These are phyloP conservation scores for Colletotrichum sp. DNA, from an alignment of 2,329 filamentous ascomycete genomes.

Conservation along the genomic window DNA sequence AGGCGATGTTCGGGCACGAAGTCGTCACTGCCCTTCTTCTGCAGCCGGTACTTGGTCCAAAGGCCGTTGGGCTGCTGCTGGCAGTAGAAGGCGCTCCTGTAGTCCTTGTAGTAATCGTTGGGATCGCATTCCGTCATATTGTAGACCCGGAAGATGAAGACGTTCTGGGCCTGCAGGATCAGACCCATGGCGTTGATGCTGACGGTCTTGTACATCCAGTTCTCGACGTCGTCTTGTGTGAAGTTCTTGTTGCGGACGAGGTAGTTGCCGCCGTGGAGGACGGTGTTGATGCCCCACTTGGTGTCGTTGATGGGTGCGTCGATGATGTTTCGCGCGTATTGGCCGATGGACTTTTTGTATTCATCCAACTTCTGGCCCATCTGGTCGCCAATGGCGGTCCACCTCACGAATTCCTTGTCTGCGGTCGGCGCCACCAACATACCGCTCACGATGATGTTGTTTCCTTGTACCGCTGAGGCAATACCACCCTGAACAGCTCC, in stretches of 20 bases:
- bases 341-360: not conserved
- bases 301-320: not conserved
- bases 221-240: not conserved
- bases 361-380: not conserved
- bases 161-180: not conserved
- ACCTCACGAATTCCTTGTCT: not conserved
- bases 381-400: not conserved
- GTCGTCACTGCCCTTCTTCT: not conserved
- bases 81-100: not conserved
- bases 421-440: not conserved
- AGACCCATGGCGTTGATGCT: not conserved
- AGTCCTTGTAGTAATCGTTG: not conserved
- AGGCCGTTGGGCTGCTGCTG: not conserved
- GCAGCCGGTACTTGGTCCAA: not conserved
- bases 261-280: not conserved
- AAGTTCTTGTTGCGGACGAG: not conserved
- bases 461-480: not conserved
- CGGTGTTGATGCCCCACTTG: constrained; percentile 1
- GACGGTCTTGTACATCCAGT: not conserved
- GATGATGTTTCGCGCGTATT: not conserved
- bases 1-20: not conserved
- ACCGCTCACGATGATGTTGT: not conserved
- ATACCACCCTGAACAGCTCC: not conserved
- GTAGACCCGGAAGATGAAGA: not conserved
- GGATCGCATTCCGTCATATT: not conserved